Base-by-base conservation (phyloP, 139 green algal genomes). In the Spirogloea muscicola region DNA sequence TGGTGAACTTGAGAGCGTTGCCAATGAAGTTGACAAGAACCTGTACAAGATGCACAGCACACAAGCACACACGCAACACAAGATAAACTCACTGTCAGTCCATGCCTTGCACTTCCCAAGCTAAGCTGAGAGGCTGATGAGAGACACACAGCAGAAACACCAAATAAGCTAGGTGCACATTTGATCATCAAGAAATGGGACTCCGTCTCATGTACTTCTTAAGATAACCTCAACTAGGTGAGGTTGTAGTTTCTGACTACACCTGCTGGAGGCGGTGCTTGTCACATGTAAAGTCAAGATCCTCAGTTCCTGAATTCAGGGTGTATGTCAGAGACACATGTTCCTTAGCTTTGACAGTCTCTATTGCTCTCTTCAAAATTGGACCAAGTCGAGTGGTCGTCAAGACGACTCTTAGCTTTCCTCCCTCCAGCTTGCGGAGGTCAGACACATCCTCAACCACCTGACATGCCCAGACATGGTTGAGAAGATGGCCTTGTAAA, bases 1-100 rank as follows among this genome's bases (percentile, higher is more conserved):
- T 7, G 7, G 63, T 72, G 39, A 72, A 72, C 49, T 72, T 72
- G 6, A 72, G 13, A 6, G 63, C 63, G 39, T 72, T 72, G 5
- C 39, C 60, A 6, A 72, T 62, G 7, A 72, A 40, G 27, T 52
- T 57, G 7, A 72, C 49, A 7, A 72, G 63, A 33, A 62, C 37
- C 63, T 72, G 63, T 40, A 61, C 6, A 62, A n/a, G n/a, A n/a
- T n/a, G n/a, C n/a, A n/a, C n/a, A n/a, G n/a, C n/a, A n/a, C n/a
- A n/a, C n/a, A n/a, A n/a, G n/a, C n/a, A n/a, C n/a, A n/a, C n/a
- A n/a, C n/a, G n/a, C n/a, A n/a, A n/a, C n/a, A n/a, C n/a, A n/a
- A n/a, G n/a, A n/a, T n/a, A n/a, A n/a, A n/a, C n/a, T n/a, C n/a
- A n/a, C n/a, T n/a, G n/a, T n/a, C n/a, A n/a, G n/a, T n/a, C n/a